Base-by-base conservation (phyloP, 257 asterid species). In the Craterostigma plantagineum region DNA sequence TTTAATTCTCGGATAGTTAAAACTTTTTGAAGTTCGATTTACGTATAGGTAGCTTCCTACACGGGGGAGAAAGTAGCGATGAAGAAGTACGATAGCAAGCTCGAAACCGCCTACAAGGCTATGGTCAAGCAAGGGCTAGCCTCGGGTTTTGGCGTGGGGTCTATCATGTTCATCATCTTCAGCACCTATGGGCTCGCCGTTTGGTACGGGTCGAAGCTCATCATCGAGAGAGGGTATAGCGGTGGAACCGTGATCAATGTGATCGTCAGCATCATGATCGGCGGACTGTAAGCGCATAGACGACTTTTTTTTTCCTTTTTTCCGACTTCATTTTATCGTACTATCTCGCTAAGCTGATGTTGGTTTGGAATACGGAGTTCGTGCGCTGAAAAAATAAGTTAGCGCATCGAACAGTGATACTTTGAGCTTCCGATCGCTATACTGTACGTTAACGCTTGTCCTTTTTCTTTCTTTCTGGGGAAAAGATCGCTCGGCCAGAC, bases 201-300 rank as follows among this genome's bases (percentile, higher is more conserved):
- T 7, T 79, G 92, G 82, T 79, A 43, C 51, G 92, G 92, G 45
- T 74, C 57, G 0, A 79, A 61, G 60, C 57, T 79, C 82, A 66
- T 79, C 50, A 17, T 66, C 69, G 86, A 78, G 54, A 75, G 55
- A 51, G 86, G 69, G 9, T 78, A 78, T 11, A 64, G 69, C 0
- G 92, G 92, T 35, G 92, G 92, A 33, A 62, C 69, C n/a, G 92
- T 78, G 50, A 56, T 78, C 46, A 78, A 51, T 35, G 71, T 78
- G 45, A 66, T 76, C 23, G 15, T 71, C 23, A 75, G 86, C 3
- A 69, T 78, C 14, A 45, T 78, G 48, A 65, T 68, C 14, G 92
- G 82, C 60, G 71, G 82, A 34, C 55, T 69, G 92, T 71, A 46
- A 57, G 85, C 55, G 40, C 13, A 8, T 16, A 14, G n/a, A n/a